Evolutionary conservation across 1,139 yeast species (phyloP).

Genomic region (Nakaseomyces sp.): DNA sequence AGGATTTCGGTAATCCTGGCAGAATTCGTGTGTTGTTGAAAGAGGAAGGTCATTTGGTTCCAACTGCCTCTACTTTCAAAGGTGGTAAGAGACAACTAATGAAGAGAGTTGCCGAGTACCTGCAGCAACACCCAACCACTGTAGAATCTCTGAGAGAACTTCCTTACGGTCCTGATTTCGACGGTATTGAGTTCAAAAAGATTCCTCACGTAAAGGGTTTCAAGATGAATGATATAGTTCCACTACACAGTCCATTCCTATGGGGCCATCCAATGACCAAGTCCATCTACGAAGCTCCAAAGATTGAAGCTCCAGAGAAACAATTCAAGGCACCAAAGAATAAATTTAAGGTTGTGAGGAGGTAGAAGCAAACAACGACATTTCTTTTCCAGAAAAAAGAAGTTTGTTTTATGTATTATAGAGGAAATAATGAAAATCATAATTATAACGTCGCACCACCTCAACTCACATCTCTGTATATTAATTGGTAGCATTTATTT

Average conservation of each 20-base stretch:
- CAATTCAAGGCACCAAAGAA: constrained; percentile 37
- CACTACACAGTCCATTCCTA: constrained; percentile 69
- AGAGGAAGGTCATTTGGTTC: constrained; percentile 36
- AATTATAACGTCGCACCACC: constrained; percentile 2
- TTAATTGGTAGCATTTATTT: neutral
- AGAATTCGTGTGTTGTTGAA: constrained; percentile 70
- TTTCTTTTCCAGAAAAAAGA: no score
- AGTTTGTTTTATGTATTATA: constrained; percentile 2
- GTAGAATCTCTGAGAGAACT: constrained; percentile 51
- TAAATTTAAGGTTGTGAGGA: constrained; percentile 35
- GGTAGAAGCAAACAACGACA: no score
- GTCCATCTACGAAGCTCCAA: constrained; percentile 53
- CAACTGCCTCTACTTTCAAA: constrained; percentile 31
- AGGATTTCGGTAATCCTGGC: constrained; percentile 96
- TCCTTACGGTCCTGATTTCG: constrained; percentile 42
- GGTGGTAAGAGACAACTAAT: constrained; percentile 62
- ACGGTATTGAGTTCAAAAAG: constrained; percentile 47
- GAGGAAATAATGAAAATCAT: no score
- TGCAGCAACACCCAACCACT: constrained; percentile 64
- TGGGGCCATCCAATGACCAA: constrained; percentile 82
- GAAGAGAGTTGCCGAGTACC: constrained; percentile 50
- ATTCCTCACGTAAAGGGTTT: constrained; percentile 77
- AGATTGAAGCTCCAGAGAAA: constrained; percentile 32
- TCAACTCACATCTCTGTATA: neutral
- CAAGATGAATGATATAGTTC: constrained; percentile 77